Evolutionary conservation across 108 stramenopile species (phyloP), one percentile per base, ranked within the genome.

Genomic region (Epithemia pelagica): DNA sequence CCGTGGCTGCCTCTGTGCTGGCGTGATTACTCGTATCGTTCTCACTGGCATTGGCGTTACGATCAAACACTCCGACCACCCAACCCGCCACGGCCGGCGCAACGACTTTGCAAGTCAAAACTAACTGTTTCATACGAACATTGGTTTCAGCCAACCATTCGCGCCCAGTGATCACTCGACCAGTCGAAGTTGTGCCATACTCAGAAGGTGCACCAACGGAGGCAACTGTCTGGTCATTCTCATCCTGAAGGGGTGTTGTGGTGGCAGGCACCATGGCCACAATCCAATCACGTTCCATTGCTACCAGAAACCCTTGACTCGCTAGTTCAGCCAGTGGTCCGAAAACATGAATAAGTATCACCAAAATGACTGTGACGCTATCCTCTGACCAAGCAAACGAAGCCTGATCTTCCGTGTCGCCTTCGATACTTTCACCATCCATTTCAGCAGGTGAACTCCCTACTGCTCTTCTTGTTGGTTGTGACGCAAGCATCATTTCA

Each of bases 241-340:
- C 10, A 15, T 46, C 5, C 37, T 46, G 15, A 10, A 5, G 37
- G 37, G 15, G 37, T 57, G 56, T 52, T 18, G 3, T 57, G 5
- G 56, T 29, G 10, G 61, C 15, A 46, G 37, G 37, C 15, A 46
- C 15, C 31, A 87, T 78, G 10, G 74, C 80, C 2, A 87, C 86
- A 63, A 83, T 72, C 86, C 86, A 87, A 64, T 87, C 86, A 51
- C 82, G 71, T 68, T 87, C 86, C 20, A 87, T 51, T 1, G 82
- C 78, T 25, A 87, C 80, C 1, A 76, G 25, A 58, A 87, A 83
- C 8, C 77, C 80, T 27, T 56, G 30, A 66, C 79, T 78, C 23
- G 78, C 52, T 24, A 81, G 32, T 54, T 62, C 52, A 24, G 82
- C 86, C 28, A 68, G 27, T 0, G 86, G 67, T 26, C 86, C 86